Evolutionary conservation across 441 rosid genomes (phyloP), one percentile per base, ranked within the genome.

Genomic region (Isatis lusitanica): DNA sequence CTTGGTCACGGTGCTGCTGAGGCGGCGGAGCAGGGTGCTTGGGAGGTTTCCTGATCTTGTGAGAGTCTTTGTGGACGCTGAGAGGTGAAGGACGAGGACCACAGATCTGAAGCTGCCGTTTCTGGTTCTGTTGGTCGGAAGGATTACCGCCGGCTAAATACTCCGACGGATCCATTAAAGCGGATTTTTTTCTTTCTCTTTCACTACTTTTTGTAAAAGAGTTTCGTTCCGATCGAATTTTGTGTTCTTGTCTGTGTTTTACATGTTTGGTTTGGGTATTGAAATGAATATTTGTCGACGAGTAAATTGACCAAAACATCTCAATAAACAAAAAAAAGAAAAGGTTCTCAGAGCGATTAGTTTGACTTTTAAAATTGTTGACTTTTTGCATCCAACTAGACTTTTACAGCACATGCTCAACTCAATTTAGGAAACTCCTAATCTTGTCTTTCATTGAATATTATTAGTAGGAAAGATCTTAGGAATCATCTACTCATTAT

Each of bases 31-130:
- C 79, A 40, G 79, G 79, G 67, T 76, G 79, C 33, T 63, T 70
- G 0, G 94, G 91, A 0, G 90, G 92, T 74, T 92, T 92, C 77
- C 68, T 86, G 70, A 90, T 87, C 71, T 82, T 82, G 85, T 83
- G 89, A 30, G 97, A 92, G 58, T 79, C 85, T 76, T 79, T 86
- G 81, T 77, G 48, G 80, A 92, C 76, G 62, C 79, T 83, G 4
- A 92, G 88, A 0, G 90, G 87, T 36, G 91, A 9, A 31, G 97
- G 97, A 2, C 96, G 89, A 35, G 90, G 87, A 42, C 97, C 97
- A 39, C 74, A 88, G 76, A 92, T 78, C 79, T 80, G 95, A 30
- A 84, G 68, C 56, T 79, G 86, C 13, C 68, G 78, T 67, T 53
- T 85, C 11, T 71, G 80, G 12, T 66, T 71, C 52, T 66, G 77